Evolutionary conservation across 148 eudicot genomes (phyloP).

Genomic region (Cornus suecica): DNA sequence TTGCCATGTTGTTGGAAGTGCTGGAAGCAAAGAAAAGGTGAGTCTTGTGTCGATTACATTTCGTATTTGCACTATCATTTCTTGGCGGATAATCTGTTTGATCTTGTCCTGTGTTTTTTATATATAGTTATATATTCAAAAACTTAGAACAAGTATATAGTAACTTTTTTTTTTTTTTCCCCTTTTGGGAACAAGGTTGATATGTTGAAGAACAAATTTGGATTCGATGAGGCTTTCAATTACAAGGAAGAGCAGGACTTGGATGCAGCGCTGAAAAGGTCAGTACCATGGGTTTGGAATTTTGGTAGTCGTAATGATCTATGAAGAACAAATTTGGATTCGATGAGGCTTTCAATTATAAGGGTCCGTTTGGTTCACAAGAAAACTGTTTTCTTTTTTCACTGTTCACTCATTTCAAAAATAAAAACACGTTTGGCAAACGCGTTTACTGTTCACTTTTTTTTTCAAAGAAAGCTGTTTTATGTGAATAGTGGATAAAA

Average conservation of each 20-base stretch:
- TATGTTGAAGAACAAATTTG: constrained; percentile 32
- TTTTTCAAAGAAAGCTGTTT: too few species aligned
- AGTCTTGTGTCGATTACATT: background rate
- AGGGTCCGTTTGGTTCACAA: too few species aligned
- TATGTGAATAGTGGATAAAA: too few species aligned
- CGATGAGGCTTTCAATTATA: constrained; percentile 39
- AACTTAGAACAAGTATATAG: too few species aligned
- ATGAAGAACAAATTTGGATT: constrained; percentile 28
- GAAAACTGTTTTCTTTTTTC: too few species aligned
- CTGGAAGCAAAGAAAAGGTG: constrained; percentile 37
- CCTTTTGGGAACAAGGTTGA: constrained; percentile 14
- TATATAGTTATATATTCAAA: too few species aligned
- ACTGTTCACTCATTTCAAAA: too few species aligned
- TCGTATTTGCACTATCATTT: background rate
- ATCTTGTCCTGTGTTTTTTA: too few species aligned
- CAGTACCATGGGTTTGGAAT: background rate
- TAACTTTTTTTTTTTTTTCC: too few species aligned
- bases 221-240: constrained; percentile 39
- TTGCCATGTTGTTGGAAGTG: constrained; percentile 52
- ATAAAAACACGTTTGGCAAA: too few species aligned
- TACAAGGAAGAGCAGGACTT: constrained; percentile 35
- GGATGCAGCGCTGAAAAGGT: constrained; percentile 34
- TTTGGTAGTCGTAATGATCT: too few species aligned
- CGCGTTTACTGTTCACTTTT: too few species aligned
- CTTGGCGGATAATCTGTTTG: background rate